Evolutionary conservation across 306 rosid genomes (phyloP).

Genomic region (Castanea sativa): DNA sequence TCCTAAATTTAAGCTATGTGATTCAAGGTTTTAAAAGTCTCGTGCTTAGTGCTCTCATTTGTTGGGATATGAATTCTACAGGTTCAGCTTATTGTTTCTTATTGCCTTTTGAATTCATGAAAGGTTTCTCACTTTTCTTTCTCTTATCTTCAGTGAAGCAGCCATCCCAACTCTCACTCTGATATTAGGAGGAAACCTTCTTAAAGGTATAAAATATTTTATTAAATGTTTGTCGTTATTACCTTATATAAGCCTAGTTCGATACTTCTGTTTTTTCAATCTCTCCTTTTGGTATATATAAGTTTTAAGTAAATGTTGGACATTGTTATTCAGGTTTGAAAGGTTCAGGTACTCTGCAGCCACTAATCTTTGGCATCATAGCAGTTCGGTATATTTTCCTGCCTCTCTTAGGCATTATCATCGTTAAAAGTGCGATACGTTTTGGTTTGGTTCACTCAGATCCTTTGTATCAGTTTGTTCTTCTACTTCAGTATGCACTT

Average conservation of each 20-base stretch:
- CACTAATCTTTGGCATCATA: constrained; percentile 48
- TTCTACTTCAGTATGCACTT: constrained; percentile 72
- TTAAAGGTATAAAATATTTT: constrained; percentile 41
- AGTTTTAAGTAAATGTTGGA: not conserved
- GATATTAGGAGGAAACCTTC: constrained; percentile 78
- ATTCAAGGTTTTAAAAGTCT: not conserved
- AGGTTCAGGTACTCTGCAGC: constrained; percentile 43
- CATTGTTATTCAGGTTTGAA: constrained; percentile 52
- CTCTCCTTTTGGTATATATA: not conserved
- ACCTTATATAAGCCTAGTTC: not conserved
- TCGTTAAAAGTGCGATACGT: constrained; percentile 51
- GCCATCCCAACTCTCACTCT: constrained; percentile 71
- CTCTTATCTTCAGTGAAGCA: constrained; percentile 52
- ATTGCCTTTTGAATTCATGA: not conserved
- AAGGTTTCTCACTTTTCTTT: constrained; percentile 1
- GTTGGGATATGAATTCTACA: not conserved
- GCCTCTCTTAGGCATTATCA: constrained; percentile 53
- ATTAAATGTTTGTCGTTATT: not conserved
- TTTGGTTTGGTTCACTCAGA: constrained; percentile 60
- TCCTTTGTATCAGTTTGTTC: constrained; percentile 75
- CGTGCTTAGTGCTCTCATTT: not conserved
- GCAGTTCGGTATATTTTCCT: constrained; percentile 51
- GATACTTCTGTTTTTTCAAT: not conserved
- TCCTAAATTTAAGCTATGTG: constrained; percentile 4
- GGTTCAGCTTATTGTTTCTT: not conserved